phyloP scores from a whole-genome alignment of 768 basidiomycete genomes.

The Chalciporus piperatus region DNA sequence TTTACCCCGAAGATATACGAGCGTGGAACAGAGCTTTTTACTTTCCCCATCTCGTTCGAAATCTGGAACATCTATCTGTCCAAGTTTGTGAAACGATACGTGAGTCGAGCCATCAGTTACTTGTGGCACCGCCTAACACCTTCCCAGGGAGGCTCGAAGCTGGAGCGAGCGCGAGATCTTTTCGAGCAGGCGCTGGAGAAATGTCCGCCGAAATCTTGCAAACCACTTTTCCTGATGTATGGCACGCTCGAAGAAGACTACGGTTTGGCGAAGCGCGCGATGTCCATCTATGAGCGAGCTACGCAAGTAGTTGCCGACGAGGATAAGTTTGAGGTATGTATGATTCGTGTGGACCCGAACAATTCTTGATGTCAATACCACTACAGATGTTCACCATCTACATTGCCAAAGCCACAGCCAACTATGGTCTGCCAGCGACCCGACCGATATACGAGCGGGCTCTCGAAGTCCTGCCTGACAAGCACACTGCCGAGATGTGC shows the following conservation, averaged over 20 bases:
- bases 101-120: constrained; percentile 39
- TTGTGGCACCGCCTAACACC: constrained; percentile 1
- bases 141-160: constrained; percentile 80
- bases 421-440: constrained; percentile 94
- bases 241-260: constrained; percentile 93
- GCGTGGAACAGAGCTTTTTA: constrained; percentile 94
- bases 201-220: constrained; percentile 92
- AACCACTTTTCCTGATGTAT: constrained; percentile 94
- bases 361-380: constrained; percentile 5
- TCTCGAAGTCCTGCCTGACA: constrained; percentile 88
- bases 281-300: constrained; percentile 94
- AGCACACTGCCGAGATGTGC: constrained; percentile 97
- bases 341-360: neutral
- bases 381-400: constrained; percentile 92
- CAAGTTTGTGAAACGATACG: constrained; percentile 96
- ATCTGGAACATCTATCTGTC: constrained; percentile 99
- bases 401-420: constrained; percentile 94
- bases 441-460: constrained; percentile 96
- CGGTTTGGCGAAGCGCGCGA: constrained; percentile 92
- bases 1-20: constrained; percentile 74
- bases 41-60: constrained; percentile 97
- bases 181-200: constrained; percentile 98
- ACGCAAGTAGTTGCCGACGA: constrained; percentile 80
- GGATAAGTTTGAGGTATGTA: constrained; percentile 89
- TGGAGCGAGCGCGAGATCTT: constrained; percentile 94